Evolutionary conservation across 306 rosid species (phyloP).

Genomic region (Vachellia collinsii): DNA sequence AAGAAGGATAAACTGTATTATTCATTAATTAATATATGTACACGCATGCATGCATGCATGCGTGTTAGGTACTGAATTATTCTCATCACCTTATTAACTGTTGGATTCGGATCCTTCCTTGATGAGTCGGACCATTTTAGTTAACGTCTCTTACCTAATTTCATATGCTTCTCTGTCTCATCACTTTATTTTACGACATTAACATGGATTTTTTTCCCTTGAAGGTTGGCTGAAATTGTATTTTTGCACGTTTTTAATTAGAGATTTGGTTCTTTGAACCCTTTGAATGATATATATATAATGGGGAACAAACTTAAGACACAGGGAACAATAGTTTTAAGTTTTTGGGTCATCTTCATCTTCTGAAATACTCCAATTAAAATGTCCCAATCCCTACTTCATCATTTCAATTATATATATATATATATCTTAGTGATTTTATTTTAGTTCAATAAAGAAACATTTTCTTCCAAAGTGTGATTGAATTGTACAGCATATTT

Average conservation of each 20-base stretch:
- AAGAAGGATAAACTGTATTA: no score
- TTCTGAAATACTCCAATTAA: constrained; percentile 2
- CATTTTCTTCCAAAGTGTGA: not conserved
- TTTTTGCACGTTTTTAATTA: not conserved
- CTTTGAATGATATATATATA: not conserved
- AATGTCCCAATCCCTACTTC: not conserved
- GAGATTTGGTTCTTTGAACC: not conserved
- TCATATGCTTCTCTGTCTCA: no score
- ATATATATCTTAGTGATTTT: no score
- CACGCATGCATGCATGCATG: no score
- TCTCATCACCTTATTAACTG: no score
- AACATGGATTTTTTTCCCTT: no score
- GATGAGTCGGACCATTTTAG: no score
- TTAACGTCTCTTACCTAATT: no score
- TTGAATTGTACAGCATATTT: not conserved
- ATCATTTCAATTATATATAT: not conserved
- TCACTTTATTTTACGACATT: no score
- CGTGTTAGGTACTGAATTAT: no score
- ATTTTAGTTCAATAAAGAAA: not conserved
- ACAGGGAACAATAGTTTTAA: not conserved
- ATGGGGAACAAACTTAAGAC: not conserved
- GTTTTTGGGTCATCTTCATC: constrained; percentile 8
- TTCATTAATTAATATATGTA: not conserved
- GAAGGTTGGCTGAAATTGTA: not conserved
- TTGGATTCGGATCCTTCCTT: no score